These are phyloP conservation scores for Sporothrix globosa DNA, from an alignment of 2,329 filamentous ascomycete species.

Conservation along the genomic window DNA sequence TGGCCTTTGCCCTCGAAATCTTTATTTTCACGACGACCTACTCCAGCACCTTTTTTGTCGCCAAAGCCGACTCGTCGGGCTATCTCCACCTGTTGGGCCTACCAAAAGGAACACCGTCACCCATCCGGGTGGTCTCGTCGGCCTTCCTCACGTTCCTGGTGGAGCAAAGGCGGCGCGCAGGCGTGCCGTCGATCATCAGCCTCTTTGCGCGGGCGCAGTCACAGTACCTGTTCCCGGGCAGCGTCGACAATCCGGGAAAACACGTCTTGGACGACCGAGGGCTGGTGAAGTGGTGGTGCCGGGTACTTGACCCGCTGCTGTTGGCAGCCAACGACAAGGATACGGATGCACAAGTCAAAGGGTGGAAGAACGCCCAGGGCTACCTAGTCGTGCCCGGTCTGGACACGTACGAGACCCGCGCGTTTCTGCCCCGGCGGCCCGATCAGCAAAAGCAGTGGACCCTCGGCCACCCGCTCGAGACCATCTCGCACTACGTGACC, in stretches of 20 bases:
- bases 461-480: conserved; percentile 71
- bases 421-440: conserved; percentile 68
- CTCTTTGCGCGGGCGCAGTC: conserved; percentile 90
- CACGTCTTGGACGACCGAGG: conserved; percentile 90
- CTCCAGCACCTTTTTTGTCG: conserved; percentile 87
- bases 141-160: conserved; percentile 78
- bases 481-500: conserved; percentile 64
- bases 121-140: conserved; percentile 72
- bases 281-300: conserved; percentile 95
- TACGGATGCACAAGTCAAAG: too few relatives aligned
- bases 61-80: conserved; percentile 95
- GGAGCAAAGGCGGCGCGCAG: conserved; percentile 64
- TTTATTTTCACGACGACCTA: conserved; percentile 81
- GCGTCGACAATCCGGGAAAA: conserved; percentile 79
- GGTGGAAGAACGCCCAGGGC: conserved; percentile 47
- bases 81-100: conserved; percentile 71
- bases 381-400: conserved; percentile 88
- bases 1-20: conserved; percentile 84
- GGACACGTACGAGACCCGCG: conserved; percentile 77
- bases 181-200: conserved; percentile 74
- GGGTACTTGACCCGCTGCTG: conserved; percentile 77
- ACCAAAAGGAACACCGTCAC: conserved; percentile 67
- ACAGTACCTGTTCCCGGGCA: conserved; percentile 94
- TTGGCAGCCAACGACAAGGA: conserved; percentile 42
- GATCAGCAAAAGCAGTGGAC: conserved; percentile 57